phyloP scores from a whole-genome alignment of 2,329 filamentous ascomycete species.

The Lasiodiplodia citricola region DNA sequence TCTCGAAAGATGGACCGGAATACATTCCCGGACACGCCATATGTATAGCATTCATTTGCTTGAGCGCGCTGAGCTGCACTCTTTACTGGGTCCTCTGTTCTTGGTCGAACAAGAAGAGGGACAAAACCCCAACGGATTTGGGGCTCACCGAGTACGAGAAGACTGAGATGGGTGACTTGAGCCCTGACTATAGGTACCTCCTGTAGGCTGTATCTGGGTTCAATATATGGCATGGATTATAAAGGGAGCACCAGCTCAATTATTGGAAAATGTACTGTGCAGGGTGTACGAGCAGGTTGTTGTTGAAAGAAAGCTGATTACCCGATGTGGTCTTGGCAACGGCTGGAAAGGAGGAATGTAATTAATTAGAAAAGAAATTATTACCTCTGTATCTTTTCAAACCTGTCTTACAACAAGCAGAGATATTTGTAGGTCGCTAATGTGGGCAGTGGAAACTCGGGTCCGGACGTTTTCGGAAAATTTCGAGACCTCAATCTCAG shows the following conservation, averaged over 20 bases:
- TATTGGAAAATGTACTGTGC: too few relatives aligned
- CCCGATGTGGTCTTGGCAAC: not conserved
- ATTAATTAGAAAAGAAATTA: too few relatives aligned
- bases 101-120: slow-evolving; percentile 65
- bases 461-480: too few relatives aligned
- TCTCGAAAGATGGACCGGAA: slow-evolving; percentile 65
- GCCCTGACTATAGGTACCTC: slow-evolving; percentile 65
- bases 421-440: too few relatives aligned
- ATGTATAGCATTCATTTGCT: slow-evolving; percentile 72
- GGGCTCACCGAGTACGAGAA: slow-evolving; percentile 67
- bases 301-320: slow-evolving; percentile 4
- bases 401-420: too few relatives aligned
- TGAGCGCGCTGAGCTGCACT: slow-evolving; percentile 67
- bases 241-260: too few relatives aligned
- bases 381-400: too few relatives aligned
- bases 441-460: too few relatives aligned
- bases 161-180: slow-evolving; percentile 64
- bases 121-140: slow-evolving; percentile 52
- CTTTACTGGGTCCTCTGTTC: slow-evolving; percentile 65
- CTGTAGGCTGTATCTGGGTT: slow-evolving; percentile 46
- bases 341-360: too few relatives aligned
- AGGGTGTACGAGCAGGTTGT: not conserved
- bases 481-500: too few relatives aligned
- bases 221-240: not conserved
- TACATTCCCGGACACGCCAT: slow-evolving; percentile 79